Evolutionary conservation across 495 filamentous ascomycete species (phyloP).

Genomic region (Penicillium parvum): DNA sequence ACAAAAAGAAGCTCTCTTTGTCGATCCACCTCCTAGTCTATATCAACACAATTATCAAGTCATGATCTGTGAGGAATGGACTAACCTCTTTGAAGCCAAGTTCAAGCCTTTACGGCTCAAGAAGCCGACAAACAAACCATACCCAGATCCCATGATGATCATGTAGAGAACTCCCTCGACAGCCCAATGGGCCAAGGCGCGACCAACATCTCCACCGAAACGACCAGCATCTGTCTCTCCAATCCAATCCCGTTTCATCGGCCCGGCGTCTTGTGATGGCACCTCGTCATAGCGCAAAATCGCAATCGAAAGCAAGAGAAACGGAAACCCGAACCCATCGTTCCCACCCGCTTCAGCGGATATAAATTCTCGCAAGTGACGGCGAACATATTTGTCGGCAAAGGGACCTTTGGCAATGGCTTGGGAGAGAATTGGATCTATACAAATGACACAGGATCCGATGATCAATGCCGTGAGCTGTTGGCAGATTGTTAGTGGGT

Average conservation of each 20-base stretch:
- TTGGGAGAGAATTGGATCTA: conserved; percentile 58
- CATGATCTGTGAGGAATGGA: neutral
- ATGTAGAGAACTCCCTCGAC: conserved; percentile 39
- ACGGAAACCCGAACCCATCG: conserved; percentile 58
- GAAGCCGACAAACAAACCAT: conserved; percentile 32
- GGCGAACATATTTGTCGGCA: conserved; percentile 54
- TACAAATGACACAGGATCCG: conserved; percentile 58
- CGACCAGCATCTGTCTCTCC: conserved; percentile 29
- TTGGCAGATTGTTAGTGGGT: conserved; percentile 1
- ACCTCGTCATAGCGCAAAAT: conserved; percentile 50
- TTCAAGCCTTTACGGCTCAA: conserved; percentile 27
- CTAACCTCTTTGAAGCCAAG: conserved; percentile 24
- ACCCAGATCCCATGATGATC: conserved; percentile 35
- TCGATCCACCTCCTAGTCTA: conserved; percentile 32
- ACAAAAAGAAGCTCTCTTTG: conserved; percentile 29
- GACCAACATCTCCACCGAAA: conserved; percentile 29
- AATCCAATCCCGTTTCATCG: conserved; percentile 23
- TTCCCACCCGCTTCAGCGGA: conserved; percentile 58
- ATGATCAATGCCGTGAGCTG: conserved; percentile 54
- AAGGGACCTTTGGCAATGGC: conserved; percentile 60
- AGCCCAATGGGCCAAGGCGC: conserved; percentile 36
- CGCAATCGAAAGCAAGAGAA: conserved; percentile 52
- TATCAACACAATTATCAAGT: neutral
- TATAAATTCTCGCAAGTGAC: conserved; percentile 57
- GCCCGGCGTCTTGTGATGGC: conserved; percentile 7